Evolutionary conservation across 192 early-diverging fungal species (phyloP).

Genomic region (Coemansia sp.): DNA sequence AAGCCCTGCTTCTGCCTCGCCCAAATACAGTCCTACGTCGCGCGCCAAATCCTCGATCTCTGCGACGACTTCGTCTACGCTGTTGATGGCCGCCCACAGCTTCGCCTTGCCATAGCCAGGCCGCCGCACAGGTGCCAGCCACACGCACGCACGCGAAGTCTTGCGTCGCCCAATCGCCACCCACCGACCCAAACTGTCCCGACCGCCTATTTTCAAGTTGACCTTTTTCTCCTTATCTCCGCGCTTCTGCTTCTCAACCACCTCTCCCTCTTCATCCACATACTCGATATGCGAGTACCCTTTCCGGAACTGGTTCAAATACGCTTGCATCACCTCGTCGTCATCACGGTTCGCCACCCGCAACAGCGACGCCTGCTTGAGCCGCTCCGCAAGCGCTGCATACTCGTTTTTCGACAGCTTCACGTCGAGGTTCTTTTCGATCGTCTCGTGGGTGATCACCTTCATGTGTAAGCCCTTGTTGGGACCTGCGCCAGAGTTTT

Average conservation of each 20-base stretch:
- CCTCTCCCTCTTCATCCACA: neutral
- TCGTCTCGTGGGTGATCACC: slow-evolving; percentile 12
- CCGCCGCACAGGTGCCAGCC: slow-evolving; percentile 55
- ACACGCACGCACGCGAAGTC: slow-evolving; percentile 71
- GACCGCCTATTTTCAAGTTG: slow-evolving; percentile 27
- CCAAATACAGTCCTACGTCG: neutral
- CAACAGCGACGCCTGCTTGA: slow-evolving; percentile 20
- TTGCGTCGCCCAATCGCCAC: slow-evolving; percentile 78
- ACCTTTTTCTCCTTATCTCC: slow-evolving; percentile 33
- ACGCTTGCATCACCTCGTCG: slow-evolving; percentile 8
- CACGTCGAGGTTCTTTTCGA: slow-evolving; percentile 19
- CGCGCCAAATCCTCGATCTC: neutral
- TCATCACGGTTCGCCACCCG: neutral
- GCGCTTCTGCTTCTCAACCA: neutral
- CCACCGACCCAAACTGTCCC: slow-evolving; percentile 70
- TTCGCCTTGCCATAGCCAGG: neutral
- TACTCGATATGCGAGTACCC: slow-evolving; percentile 23
- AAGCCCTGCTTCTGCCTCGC: neutral
- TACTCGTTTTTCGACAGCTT: slow-evolving; percentile 35
- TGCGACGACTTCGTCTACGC: slow-evolving; percentile 45
- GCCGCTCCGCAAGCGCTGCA: slow-evolving; percentile 5
- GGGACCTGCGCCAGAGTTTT: slow-evolving; percentile 9
- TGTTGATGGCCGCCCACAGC: neutral
- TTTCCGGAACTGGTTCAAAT: slow-evolving; percentile 30
- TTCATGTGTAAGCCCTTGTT: neutral